Conservation (phyloP, 2,329 filamentous ascomycete genomes). For the Raffaelea ambrosiae region DNA sequence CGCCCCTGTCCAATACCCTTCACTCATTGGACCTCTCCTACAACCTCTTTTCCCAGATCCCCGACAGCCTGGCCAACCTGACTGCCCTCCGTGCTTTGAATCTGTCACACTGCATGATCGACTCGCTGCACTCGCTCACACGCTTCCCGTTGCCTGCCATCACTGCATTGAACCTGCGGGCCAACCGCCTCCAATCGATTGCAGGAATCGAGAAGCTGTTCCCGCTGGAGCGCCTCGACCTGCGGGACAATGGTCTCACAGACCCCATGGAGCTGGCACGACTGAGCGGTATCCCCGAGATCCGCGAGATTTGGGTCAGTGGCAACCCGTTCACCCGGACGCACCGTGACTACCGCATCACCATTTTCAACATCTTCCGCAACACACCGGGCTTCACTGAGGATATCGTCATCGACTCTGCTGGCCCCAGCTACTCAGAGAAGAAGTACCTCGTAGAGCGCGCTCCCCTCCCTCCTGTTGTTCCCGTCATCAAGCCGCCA, state of each 20-base stretch:
- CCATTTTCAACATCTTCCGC: slow-evolving; percentile 94
- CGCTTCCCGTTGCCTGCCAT: slow-evolving; percentile 87
- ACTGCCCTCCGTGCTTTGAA: slow-evolving; percentile 88
- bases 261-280: slow-evolving; percentile 87
- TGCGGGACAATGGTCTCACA: slow-evolving; percentile 83
- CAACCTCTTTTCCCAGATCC: slow-evolving; percentile 90
- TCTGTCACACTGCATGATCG: slow-evolving; percentile 95
- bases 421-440: slow-evolving; percentile 76
- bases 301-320: slow-evolving; percentile 85
- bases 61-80: slow-evolving; percentile 78
- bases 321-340: slow-evolving; percentile 89
- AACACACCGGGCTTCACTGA: slow-evolving; percentile 82
- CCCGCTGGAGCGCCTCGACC: slow-evolving; percentile 80
- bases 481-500: slow-evolving; percentile 68
- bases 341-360: slow-evolving; percentile 75
- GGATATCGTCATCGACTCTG: slow-evolving; percentile 82
- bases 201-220: slow-evolving; percentile 84
- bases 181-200: slow-evolving; percentile 78
- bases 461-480: slow-evolving; percentile 63
- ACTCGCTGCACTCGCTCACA: slow-evolving; percentile 78
- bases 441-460: slow-evolving; percentile 77
- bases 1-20: slow-evolving; percentile 76
- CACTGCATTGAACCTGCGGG: slow-evolving; percentile 82
- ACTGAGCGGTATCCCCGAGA: slow-evolving; percentile 81
- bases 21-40: slow-evolving; percentile 87